Evolutionary conservation across 78 protist genomes (phyloP), one percentile per base, ranked within the genome.

Genomic region (Anaeramoeba flamelloides): DNA sequence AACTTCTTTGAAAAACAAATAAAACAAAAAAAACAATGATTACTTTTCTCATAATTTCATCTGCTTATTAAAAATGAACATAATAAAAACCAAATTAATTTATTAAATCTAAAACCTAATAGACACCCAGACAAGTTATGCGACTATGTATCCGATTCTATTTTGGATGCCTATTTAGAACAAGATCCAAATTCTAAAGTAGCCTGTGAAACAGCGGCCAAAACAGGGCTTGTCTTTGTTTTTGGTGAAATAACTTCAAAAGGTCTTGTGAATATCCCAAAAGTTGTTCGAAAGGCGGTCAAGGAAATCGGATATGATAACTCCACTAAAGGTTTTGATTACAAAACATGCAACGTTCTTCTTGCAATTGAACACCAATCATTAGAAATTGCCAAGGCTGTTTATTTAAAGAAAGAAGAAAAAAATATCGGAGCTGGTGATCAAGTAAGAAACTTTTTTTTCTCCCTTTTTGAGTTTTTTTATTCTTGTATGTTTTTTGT

Each of bases 401-500:
- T 96, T 75, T 93, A 96, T 92, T 79, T 86, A 40, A 87, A 77
- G 81, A 86, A 85, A 75, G 79, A 34, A 65, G 91, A 83, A 65
- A 91, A 85, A 65, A 94, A 93, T 82, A 41, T 95, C 39, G 99
- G 99, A 31, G 99, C 99, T 39, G 99, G 99, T 78, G 99, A 98
- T 86, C 99, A 98, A 74, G 84, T n/a, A n/a, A n/a, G n/a, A n/a
- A n/a, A n/a, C n/a, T n/a, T n/a, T n/a, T n/a, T n/a, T n/a, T n/a
- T n/a, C n/a, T n/a, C n/a, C n/a, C n/a, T n/a, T n/a, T n/a, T n/a
- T n/a, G n/a, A n/a, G n/a, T n/a, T n/a, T n/a, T n/a, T n/a, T n/a
- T n/a, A n/a, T n/a, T n/a, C n/a, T n/a, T n/a, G n/a, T n/a, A n/a
- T n/a, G n/a, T n/a, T n/a, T n/a, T n/a, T n/a, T n/a, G n/a, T n/a